Evolutionary conservation across 1,284 basidiomycete genomes (phyloP).

Genomic region (Pisolithus thermaeus): DNA sequence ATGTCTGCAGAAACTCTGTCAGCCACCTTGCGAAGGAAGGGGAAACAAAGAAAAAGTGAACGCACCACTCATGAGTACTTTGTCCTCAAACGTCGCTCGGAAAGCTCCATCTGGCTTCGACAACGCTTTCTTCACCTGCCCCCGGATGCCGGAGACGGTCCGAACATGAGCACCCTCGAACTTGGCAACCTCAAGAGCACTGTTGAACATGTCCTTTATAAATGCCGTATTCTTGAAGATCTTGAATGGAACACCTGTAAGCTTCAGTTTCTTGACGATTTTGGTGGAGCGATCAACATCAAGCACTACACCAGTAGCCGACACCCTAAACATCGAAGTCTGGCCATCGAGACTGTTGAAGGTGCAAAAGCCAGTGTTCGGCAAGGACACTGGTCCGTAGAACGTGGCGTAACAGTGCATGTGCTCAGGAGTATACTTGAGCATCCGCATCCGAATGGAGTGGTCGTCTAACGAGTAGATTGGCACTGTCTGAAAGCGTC

Average conservation of each 20-base stretch:
- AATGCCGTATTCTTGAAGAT: slow-evolving; percentile 99
- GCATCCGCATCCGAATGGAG: slow-evolving; percentile 95
- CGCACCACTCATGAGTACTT: slow-evolving; percentile 91
- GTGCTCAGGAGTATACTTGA: slow-evolving; percentile 99
- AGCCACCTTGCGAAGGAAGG: slow-evolving; percentile 5
- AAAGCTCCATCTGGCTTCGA: slow-evolving; percentile 93
- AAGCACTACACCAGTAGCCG: slow-evolving; percentile 92
- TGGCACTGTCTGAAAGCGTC: slow-evolving; percentile 92
- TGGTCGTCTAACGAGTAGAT: slow-evolving; percentile 98
- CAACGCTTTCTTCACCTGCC: slow-evolving; percentile 95
- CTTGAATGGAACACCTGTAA: slow-evolving; percentile 93
- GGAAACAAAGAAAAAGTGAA: slow-evolving; percentile 12
- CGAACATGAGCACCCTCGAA: slow-evolving; percentile 96
- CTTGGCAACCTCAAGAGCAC: slow-evolving; percentile 92
- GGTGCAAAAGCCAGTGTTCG: slow-evolving; percentile 97
- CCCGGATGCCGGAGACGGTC: slow-evolving; percentile 94
- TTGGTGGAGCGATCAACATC: slow-evolving; percentile 89
- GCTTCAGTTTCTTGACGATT: slow-evolving; percentile 98
- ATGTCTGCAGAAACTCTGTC: slow-evolving; percentile 56
- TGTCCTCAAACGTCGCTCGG: slow-evolving; percentile 97
- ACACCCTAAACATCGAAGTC: slow-evolving; percentile 78
- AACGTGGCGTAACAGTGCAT: slow-evolving; percentile 99
- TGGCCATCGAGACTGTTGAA: slow-evolving; percentile 82
- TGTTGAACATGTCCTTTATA: slow-evolving; percentile 95
- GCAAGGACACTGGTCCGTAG: slow-evolving; percentile 84